Evolutionary conservation across 139 green algal species (phyloP), one percentile per base, ranked within the genome.

Genomic region (Haematococcus lacustris): DNA sequence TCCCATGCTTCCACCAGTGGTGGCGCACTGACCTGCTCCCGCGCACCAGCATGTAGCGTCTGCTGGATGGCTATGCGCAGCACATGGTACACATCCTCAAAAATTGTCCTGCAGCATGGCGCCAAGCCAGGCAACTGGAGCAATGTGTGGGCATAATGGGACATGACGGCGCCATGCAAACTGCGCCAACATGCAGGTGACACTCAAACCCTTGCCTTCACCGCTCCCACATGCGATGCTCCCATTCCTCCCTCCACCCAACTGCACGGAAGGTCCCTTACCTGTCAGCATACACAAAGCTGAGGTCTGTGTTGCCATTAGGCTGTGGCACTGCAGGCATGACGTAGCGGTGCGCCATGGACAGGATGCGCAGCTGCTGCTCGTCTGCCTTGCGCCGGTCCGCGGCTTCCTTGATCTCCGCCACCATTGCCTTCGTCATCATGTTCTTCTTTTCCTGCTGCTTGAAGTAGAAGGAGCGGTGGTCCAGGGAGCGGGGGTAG

Each of bases 391-490:
- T 76, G 4, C 81, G 80, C 74, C 85, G 79, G 74, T 98, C 94
- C 32, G 80, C 85, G n/a, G 85, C 73, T 50, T 98, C 94, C 71
- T 88, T 91, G 41, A 98, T 86, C 80, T 98, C 94, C 30, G 78
- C 35, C 70, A 98, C 70, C 84, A 99, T 88, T 64, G 78, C 82
- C 83, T 96, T 97, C 32, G 81, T 72, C 75, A 86, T 89, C 63
- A 99, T 87, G 64, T 80, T 87, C 83, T 95, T 97, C 87, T 98
- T 98, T 75, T 98, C 94, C 28, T 80, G 76, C 80, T 98, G 95
- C 85, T 99, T 99, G 88, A 98, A 99, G 87, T 99, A 99, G 85
- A 98, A 98, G 77, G 80, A 92, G 71, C 93, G 91, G 83, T 98
- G 94, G 87, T 99, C 95, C 66, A 99, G 89, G 7, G 81, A 93